phyloP scores from a whole-genome alignment of 495 filamentous ascomycete species.

The Neurospora tetrasperma region DNA sequence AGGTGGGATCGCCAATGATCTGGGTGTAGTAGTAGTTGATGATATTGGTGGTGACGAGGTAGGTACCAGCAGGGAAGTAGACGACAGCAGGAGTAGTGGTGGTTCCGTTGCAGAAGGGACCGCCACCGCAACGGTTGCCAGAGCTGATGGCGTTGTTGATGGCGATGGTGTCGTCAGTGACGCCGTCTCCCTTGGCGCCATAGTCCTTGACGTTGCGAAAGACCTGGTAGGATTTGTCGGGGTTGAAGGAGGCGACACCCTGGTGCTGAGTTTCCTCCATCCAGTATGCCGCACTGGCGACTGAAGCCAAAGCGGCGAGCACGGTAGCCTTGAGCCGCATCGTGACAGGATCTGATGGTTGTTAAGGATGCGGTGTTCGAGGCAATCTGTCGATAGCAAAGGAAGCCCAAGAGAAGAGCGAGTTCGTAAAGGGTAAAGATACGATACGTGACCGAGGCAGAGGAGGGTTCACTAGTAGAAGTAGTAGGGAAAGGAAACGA shows the following conservation, averaged over 20 bases:
- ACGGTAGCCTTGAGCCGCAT: background rate
- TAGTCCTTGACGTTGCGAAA: conserved; percentile 79
- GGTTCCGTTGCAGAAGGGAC: conserved; percentile 55
- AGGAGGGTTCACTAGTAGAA: background rate
- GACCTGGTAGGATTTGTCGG: conserved; percentile 37
- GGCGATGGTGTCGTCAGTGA: conserved; percentile 4
- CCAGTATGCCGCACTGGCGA: conserved; percentile 30
- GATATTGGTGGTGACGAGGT: conserved; percentile 47
- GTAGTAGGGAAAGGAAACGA: background rate
- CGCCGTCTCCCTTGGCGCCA: conserved; percentile 66
- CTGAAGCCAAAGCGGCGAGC: background rate
- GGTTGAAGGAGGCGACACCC: conserved; percentile 36
- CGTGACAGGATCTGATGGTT: background rate
- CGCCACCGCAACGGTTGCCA: conserved; percentile 65
- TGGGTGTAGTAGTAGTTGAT: conserved; percentile 58
- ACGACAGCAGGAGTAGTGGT: conserved; percentile 62
- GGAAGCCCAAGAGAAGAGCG: background rate
- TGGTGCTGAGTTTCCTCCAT: conserved; percentile 35
- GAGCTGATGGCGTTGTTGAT: conserved; percentile 61
- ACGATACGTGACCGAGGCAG: background rate
- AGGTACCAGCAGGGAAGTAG: conserved; percentile 60
- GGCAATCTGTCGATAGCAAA: background rate
- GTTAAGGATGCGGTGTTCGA: background rate
- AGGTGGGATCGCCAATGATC: conserved; percentile 46
- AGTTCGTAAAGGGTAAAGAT: background rate